Conservation (phyloP, 345 rosid genomes). For the Jatropha curcas region DNA sequence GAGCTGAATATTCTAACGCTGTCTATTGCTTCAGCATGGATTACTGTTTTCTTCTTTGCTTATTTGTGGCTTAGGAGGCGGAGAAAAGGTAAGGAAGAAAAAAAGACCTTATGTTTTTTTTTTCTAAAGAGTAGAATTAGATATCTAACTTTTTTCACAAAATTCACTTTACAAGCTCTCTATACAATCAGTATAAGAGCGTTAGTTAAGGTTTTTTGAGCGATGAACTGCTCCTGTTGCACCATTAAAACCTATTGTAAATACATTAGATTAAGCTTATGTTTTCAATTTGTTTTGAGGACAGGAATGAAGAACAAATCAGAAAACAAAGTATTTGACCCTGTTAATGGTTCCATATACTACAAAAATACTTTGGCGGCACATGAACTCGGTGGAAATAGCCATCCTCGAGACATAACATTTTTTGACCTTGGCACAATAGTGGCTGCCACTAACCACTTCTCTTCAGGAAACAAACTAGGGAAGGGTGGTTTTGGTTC, state of each 20-base stretch:
- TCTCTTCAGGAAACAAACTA: conserved; percentile 25
- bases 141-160: no score
- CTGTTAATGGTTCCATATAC: not conserved
- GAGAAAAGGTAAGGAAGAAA: not conserved
- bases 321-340: not conserved
- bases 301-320: not conserved
- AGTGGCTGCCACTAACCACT: conserved; percentile 31
- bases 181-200: not conserved
- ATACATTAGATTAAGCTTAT: not conserved
- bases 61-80: not conserved
- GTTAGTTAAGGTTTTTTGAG: no score
- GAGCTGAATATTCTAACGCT: not conserved
- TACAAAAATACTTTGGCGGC: not conserved
- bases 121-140: no score
- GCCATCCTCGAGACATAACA: not conserved
- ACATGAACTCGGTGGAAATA: not conserved
- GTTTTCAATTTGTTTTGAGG: not conserved
- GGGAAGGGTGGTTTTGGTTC: conserved; percentile 38
- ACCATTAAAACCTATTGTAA: not conserved
- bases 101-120: no score
- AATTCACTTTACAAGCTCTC: not conserved
- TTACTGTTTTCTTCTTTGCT: not conserved
- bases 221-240: not conserved
- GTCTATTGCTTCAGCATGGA: not conserved
- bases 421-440: conserved; percentile 11